Base-by-base conservation (phyloP, 2,329 filamentous ascomycete genomes). In the Paecilomyces formosus region DNA sequence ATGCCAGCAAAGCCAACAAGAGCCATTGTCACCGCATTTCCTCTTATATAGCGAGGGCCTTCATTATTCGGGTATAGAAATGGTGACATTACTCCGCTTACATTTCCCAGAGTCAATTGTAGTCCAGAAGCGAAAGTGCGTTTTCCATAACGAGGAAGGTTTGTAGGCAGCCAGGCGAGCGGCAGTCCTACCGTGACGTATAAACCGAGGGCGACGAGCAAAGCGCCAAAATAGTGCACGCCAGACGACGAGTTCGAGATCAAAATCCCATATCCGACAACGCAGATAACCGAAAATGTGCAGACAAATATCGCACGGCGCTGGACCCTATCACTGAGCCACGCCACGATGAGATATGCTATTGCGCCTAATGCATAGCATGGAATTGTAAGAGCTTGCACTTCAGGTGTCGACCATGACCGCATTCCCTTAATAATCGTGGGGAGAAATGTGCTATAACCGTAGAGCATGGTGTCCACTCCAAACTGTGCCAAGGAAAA, bases 321-420 rank as follows among this genome's bases (percentile, higher is more conserved):
- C 72, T 90, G 88, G 61, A 81, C 78, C 57, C 81, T 80, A 68
- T 93, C 89, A 3, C 87, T 90, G 52, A 89, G 72, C 65, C 81
- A 83, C 0, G 88, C 88, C 1, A 85, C 78, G 8, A 78, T 62
- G 70, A 92, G 82, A 70, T 91, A 92, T 0, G 82, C 83, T 5
- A 87, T 78, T 0, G 88, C 88, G 3, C 89, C 89, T 3, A 91
- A 71, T 4, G 85, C 84, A 69, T 92, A 92, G 72, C 88, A 90
- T 0, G 89, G 89, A 53, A 93, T 88, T 0, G 89, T 92, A 33
- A 92, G 81, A 31, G 89, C 83, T 70, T 92, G 89, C 5, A 90
- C 83, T 66, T 89, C 79, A 0, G 88, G 82, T 0, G 78, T 77
- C 0, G 83, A 79, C 78, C 88, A 90, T 2, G 68, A 69, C 2